These are phyloP conservation scores for Kalmanozyma brasiliensis DNA, from an alignment of 1,284 basidiomycete genomes.

Conservation along the genomic window DNA sequence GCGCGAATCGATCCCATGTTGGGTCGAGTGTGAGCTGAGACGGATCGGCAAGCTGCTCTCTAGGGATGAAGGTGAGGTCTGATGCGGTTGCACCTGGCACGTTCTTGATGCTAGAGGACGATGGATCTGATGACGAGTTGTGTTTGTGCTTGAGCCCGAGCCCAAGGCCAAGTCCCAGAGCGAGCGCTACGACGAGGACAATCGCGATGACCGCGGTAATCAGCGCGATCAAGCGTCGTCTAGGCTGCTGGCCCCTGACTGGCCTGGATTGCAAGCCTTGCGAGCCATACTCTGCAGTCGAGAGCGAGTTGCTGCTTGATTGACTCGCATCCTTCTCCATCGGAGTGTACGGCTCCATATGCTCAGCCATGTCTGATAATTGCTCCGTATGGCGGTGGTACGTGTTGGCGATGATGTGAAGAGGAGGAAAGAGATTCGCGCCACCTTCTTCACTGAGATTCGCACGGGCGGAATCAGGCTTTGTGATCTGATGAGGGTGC, in stretches of 20 bases:
- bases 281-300: conserved; percentile 8
- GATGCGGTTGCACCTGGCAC: conserved; percentile 27
- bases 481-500: too few species aligned
- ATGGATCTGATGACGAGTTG: conserved; percentile 21
- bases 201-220: conserved; percentile 4
- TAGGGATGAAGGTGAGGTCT: conserved; percentile 53
- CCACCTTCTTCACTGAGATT: too few species aligned
- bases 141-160: conserved; percentile 66
- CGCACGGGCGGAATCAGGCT: too few species aligned
- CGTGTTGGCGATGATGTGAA: too few species aligned
- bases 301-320: conserved; percentile 14
- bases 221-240: conserved; percentile 1
- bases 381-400: too few species aligned
- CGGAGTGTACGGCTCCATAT: background rate
- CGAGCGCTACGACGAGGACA: conserved; percentile 66
- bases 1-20: conserved; percentile 44
- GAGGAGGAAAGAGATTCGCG: too few species aligned
- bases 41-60: conserved; percentile 32
- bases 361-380: background rate
- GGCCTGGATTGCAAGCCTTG: background rate
- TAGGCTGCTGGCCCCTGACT: background rate
- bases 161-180: conserved; percentile 70
- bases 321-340: conserved; percentile 13
- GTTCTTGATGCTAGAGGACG: conserved; percentile 2
- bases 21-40: conserved; percentile 43